Evolutionary conservation across 2,329 filamentous ascomycete genomes (phyloP).

Genomic region (Ophiostoma novo-ulmi): DNA sequence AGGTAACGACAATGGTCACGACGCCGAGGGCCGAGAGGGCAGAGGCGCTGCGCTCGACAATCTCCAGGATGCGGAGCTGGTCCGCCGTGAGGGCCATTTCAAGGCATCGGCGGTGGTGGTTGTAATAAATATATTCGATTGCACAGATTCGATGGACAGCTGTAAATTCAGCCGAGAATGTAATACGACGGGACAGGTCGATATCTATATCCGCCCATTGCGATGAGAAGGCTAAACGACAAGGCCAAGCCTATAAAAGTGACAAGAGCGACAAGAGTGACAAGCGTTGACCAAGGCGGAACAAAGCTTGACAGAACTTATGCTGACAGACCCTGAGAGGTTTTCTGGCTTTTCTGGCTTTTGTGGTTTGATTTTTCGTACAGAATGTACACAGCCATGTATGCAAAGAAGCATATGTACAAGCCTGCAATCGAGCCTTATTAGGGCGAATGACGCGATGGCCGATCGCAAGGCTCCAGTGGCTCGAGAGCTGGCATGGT

Average conservation of each 20-base stretch:
- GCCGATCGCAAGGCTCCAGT: constrained; percentile 14
- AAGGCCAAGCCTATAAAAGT: background rate
- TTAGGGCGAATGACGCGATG: constrained; percentile 15
- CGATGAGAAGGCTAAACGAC: background rate
- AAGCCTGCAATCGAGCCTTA: constrained; percentile 1
- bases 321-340: background rate
- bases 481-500: constrained; percentile 2
- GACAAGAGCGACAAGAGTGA: background rate
- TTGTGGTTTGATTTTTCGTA: background rate
- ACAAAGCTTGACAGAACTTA: background rate
- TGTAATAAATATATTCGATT: no score
- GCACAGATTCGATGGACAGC: no score
- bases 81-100: constrained; percentile 29
- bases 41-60: constrained; percentile 34
- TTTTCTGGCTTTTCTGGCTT: background rate
- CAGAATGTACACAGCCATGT: background rate
- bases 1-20: constrained; percentile 35
- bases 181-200: background rate
- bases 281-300: constrained; percentile 3
- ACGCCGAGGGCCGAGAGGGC: constrained; percentile 35
- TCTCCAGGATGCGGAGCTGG: constrained; percentile 31
- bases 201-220: background rate
- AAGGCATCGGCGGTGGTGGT: background rate
- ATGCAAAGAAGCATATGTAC: background rate
- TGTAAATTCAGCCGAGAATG: no score